Conservation (phyloP, 1,284 basidiomycete species). For the Violaceomyces palustris region DNA sequence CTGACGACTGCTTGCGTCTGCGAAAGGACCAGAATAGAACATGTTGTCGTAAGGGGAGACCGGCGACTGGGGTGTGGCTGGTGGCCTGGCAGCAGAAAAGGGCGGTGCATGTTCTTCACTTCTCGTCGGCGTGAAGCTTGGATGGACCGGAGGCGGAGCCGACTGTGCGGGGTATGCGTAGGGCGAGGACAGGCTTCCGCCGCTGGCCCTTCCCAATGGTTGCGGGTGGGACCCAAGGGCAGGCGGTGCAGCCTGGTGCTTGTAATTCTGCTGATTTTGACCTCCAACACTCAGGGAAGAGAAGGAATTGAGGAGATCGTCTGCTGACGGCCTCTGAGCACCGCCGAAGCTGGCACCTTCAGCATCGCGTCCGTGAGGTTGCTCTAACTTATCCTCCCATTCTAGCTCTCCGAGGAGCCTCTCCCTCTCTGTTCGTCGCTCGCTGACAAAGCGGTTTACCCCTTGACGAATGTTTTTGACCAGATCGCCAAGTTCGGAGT, state of each 20-base stretch:
- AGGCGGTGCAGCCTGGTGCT: constrained; percentile 6
- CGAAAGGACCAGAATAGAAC: constrained; percentile 21
- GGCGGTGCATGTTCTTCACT: neutral
- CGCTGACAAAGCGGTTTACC: constrained; percentile 63
- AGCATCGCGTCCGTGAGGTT: neutral
- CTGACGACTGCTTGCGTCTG: no score
- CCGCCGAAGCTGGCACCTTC: neutral
- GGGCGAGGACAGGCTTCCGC: constrained; percentile 8
- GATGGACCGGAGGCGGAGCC: constrained; percentile 9
- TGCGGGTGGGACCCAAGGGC: constrained; percentile 18
- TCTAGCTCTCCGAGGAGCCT: constrained; percentile 67
- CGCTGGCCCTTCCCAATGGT: no score
- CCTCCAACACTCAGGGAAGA: neutral
- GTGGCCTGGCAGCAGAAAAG: constrained; percentile 3
- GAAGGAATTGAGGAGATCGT: neutral
- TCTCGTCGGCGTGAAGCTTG: constrained; percentile 1
- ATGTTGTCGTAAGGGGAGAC: constrained; percentile 15
- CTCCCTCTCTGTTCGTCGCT: constrained; percentile 69
- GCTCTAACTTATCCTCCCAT: constrained; percentile 61
- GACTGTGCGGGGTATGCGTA: constrained; percentile 5
- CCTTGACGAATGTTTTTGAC: constrained; percentile 62
- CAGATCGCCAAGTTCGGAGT: constrained; percentile 71
- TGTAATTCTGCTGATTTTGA: neutral
- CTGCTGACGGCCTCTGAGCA: constrained; percentile 4
- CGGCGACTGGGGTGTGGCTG: constrained; percentile 1